phyloP scores from a whole-genome alignment of 306 rosid genomes.

The Echinosophora koreensis region DNA sequence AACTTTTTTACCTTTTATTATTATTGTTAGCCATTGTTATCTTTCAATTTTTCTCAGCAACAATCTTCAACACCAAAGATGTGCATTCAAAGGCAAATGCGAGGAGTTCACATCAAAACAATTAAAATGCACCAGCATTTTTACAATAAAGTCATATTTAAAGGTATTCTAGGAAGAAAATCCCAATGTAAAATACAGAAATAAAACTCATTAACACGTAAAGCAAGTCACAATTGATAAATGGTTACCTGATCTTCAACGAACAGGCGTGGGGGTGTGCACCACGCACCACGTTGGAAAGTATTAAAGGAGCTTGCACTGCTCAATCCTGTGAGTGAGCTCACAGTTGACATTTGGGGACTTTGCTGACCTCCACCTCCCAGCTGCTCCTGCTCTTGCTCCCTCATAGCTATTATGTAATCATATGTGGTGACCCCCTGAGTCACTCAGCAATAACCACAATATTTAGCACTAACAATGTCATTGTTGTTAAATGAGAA shows the following conservation, averaged over 20 bases:
- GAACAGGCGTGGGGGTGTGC: constrained; percentile 88
- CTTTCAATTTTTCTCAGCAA: neutral
- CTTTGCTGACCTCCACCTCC: constrained; percentile 87
- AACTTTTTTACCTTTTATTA: neutral
- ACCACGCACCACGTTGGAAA: constrained; percentile 86
- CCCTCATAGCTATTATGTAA: constrained; percentile 88
- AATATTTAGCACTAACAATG: constrained; percentile 15
- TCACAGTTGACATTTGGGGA: constrained; percentile 91
- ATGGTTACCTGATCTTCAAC: constrained; percentile 84
- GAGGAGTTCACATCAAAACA: neutral
- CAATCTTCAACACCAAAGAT: neutral
- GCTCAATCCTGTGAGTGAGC: constrained; percentile 90
- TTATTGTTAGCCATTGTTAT: neutral
- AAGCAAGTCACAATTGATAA: neutral
- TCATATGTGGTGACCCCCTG: constrained; percentile 94
- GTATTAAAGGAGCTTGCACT: constrained; percentile 84
- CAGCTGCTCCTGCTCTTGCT: constrained; percentile 78
- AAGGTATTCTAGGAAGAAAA: constrained; percentile 12
- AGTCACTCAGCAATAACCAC: constrained; percentile 23
- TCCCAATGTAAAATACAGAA: neutral
- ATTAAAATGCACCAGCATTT: neutral
- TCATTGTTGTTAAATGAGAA: neutral
- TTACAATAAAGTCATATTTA: neutral
- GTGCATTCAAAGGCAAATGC: neutral
- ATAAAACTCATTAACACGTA: neutral